Percentiles rank a stretch among this genome's conserved stretches.
Conservation (phyloP, 1,139 yeast species). For the Blastobotrys petasosporus region DNA sequence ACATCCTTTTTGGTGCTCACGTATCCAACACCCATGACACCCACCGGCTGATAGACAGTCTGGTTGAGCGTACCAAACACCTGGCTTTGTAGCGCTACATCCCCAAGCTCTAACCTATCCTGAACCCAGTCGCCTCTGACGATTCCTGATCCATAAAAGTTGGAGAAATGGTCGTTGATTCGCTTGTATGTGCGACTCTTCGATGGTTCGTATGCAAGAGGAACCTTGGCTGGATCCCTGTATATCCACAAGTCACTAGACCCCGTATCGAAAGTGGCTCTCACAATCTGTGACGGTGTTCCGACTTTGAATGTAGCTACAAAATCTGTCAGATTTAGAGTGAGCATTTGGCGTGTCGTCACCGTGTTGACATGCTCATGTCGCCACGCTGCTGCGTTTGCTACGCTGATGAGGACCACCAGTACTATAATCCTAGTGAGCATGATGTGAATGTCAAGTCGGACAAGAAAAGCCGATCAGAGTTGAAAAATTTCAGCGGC, state of each 20-base stretch:
- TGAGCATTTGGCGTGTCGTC: too few relatives aligned
- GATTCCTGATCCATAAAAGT: conserved; percentile 24
- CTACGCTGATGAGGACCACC: too few relatives aligned
- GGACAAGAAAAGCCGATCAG: too few relatives aligned
- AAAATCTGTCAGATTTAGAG: too few relatives aligned
- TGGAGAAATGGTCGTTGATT: conserved; percentile 7
- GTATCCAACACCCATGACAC: conserved; percentile 14
- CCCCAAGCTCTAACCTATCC: conserved; percentile 40
- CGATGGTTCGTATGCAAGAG: conserved; percentile 8
- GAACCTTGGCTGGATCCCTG: conserved; percentile 18
- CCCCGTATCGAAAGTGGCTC: conserved; percentile 44
- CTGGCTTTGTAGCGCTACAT: conserved; percentile 7
- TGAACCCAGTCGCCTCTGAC: conserved; percentile 43
- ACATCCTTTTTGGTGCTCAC: conserved; percentile 3
- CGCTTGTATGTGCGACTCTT: conserved; percentile 5
- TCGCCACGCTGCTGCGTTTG: too few relatives aligned
- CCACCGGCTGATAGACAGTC: conserved; percentile 6
- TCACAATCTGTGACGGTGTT: conserved; percentile 46
- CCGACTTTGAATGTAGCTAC: conserved; percentile 45
- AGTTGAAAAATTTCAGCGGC: too few relatives aligned
- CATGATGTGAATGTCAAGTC: too few relatives aligned
- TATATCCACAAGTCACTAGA: conserved; percentile 43
- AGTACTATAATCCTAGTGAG: too few relatives aligned
- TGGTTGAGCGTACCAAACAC: conserved; percentile 8
- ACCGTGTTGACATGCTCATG: too few relatives aligned